Conservation (phyloP, 2,329 filamentous ascomycete species). For the Ceratocystis destructans region DNA sequence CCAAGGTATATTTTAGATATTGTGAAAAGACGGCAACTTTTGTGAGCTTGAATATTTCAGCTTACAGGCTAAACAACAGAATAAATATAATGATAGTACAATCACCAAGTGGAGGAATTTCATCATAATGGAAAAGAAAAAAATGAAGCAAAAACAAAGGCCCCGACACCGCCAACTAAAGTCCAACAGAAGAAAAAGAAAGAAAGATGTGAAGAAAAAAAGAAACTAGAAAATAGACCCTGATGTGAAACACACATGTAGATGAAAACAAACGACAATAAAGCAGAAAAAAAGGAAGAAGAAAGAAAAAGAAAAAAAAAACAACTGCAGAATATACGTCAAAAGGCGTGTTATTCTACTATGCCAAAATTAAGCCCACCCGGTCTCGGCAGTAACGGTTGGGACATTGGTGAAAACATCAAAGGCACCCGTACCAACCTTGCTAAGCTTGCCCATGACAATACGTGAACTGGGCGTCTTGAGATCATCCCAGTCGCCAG, state of each 20-base stretch:
- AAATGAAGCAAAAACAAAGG: neutral
- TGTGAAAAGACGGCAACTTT: neutral
- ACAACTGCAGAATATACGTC: neutral
- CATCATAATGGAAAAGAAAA: neutral
- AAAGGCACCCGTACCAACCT: conserved; percentile 80
- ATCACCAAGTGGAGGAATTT: neutral
- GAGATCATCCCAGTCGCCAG: conserved; percentile 81
- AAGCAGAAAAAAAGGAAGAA: neutral
- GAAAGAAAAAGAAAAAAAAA: neutral
- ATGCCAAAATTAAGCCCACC: conserved; percentile 23
- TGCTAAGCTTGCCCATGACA: conserved; percentile 70
- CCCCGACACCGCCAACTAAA: neutral
- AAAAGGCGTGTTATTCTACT: neutral
- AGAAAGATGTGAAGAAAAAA: neutral
- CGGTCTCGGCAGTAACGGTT: conserved; percentile 30
- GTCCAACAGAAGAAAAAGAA: neutral
- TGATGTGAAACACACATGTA: neutral
- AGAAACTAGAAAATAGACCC: neutral
- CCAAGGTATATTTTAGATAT: neutral
- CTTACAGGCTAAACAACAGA: neutral
- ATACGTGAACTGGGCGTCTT: conserved; percentile 75
- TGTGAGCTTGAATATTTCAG: neutral
- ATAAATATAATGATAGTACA: neutral
- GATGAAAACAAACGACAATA: neutral
- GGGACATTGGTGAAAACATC: conserved; percentile 61